Percentiles rank a stretch among this genome's conserved stretches.
phyloP scores from a whole-genome alignment of 306 rosid species.

The Alnus glutinosa region DNA sequence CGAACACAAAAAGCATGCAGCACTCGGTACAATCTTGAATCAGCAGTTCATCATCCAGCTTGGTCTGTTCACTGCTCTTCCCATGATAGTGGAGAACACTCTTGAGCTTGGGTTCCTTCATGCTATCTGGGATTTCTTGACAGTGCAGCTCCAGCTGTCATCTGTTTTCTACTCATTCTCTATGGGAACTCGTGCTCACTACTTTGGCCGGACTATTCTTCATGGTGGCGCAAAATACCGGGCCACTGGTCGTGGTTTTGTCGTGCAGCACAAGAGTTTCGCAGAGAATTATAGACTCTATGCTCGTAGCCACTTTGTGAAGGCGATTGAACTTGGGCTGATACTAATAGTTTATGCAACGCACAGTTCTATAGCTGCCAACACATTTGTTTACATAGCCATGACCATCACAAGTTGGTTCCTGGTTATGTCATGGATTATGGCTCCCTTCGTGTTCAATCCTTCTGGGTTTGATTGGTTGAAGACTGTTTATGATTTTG shows the following conservation, averaged over 20 bases:
- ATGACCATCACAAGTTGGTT: slow-evolving; percentile 86
- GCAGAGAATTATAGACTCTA: slow-evolving; percentile 88
- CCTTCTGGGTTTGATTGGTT: slow-evolving; percentile 94
- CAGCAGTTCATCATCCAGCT: slow-evolving; percentile 81
- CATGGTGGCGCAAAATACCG: slow-evolving; percentile 94
- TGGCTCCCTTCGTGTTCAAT: slow-evolving; percentile 84
- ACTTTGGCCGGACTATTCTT: slow-evolving; percentile 77
- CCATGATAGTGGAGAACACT: slow-evolving; percentile 85
- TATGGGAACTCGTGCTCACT: slow-evolving; percentile 82
- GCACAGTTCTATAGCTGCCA: slow-evolving; percentile 57
- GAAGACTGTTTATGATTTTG: slow-evolving; percentile 79
- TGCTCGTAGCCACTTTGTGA: slow-evolving; percentile 90
- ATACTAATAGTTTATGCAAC: slow-evolving; percentile 68
- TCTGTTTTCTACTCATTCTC: slow-evolving; percentile 88
- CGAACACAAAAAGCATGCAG: slow-evolving; percentile 48
- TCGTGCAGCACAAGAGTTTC: slow-evolving; percentile 80
- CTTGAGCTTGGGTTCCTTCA: slow-evolving; percentile 82
- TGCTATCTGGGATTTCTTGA: slow-evolving; percentile 81
- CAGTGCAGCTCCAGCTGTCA: slow-evolving; percentile 88
- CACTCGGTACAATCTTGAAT: slow-evolving; percentile 62
- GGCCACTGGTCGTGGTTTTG: slow-evolving; percentile 93
- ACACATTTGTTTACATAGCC: slow-evolving; percentile 70
- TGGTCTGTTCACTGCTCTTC: slow-evolving; percentile 84
- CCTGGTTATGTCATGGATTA: slow-evolving; percentile 71
- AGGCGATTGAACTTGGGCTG: slow-evolving; percentile 83